phyloP scores from a whole-genome alignment of 2,329 filamentous ascomycete genomes.

The Nannizziopsis barbatae region DNA sequence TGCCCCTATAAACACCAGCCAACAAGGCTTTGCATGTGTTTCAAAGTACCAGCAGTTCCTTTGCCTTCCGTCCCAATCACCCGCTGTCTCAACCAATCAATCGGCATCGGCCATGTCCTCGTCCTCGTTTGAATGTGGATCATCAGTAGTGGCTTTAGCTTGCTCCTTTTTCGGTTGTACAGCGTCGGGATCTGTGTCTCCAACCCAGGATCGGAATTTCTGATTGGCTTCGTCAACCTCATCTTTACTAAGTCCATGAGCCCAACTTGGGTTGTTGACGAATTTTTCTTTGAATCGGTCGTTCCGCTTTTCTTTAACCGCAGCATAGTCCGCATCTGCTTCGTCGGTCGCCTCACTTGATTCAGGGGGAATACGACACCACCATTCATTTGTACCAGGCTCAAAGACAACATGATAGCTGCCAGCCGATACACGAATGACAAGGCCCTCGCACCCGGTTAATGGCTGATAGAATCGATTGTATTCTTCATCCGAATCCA shows the following conservation, averaged over 20 bases:
- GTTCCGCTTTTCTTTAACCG: constrained; percentile 34
- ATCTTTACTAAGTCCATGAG: constrained; percentile 40
- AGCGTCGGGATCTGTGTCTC: constrained; percentile 19
- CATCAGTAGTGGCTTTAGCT: background rate
- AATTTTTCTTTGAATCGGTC: constrained; percentile 44
- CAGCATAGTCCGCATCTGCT: constrained; percentile 26
- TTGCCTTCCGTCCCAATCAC: background rate
- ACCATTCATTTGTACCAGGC: constrained; percentile 58
- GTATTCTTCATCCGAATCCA: constrained; percentile 52
- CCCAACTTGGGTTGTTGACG: constrained; percentile 43
- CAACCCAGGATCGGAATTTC: constrained; percentile 39
- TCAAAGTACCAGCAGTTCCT: too few relatives aligned
- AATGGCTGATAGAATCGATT: constrained; percentile 46
- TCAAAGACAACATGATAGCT: constrained; percentile 72
- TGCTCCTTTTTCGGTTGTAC: background rate
- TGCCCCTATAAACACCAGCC: background rate
- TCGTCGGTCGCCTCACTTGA: constrained; percentile 24
- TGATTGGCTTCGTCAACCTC: constrained; percentile 40
- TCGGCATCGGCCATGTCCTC: constrained; percentile 8
- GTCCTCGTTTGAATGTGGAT: constrained; percentile 2
- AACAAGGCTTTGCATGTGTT: too few relatives aligned
- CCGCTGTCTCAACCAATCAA: background rate
- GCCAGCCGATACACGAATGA: constrained; percentile 63
- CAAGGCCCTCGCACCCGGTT: constrained; percentile 55
- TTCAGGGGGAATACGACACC: constrained; percentile 41